Conservation (phyloP, 805 yeast species). For the Candida tibetensis region DNA sequence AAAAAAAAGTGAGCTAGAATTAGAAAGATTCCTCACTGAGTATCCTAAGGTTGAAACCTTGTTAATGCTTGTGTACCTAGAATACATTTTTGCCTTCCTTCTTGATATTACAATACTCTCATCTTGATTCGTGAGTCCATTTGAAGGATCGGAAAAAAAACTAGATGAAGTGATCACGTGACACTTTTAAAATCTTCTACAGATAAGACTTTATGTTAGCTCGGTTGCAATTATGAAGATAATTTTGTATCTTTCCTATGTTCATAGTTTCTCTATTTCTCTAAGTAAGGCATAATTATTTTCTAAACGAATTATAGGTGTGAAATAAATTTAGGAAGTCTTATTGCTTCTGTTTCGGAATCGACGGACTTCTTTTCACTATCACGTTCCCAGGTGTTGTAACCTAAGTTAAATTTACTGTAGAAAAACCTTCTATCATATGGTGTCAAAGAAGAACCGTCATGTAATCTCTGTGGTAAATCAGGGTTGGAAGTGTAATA, state of each 20-base stretch:
- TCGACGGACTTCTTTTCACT: background rate
- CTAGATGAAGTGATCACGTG: no score
- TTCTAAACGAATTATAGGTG: background rate
- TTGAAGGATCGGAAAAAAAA: no score
- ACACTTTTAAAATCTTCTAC: no score
- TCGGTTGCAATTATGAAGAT: no score
- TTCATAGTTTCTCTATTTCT: no score
- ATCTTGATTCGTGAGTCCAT: background rate
- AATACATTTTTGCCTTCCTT: background rate
- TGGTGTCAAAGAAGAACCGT: constrained; percentile 32
- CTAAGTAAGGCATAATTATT: no score
- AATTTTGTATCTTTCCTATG: no score
- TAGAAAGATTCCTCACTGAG: constrained; percentile 1
- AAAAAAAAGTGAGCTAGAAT: constrained; percentile 3
- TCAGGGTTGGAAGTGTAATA: constrained; percentile 57
- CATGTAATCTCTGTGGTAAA: constrained; percentile 41
- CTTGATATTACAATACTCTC: background rate
- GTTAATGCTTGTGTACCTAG: background rate
- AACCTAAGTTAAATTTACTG: constrained; percentile 28
- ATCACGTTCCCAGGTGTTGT: constrained; percentile 23
- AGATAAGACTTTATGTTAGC: no score
- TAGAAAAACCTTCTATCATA: constrained; percentile 44
- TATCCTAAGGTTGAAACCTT: background rate
- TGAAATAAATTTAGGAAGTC: background rate
- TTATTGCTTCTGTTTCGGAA: background rate